Evolutionary conservation across 2,329 filamentous ascomycete species (phyloP), one percentile per base, ranked within the genome.

Genomic region (Fusarium sp.): DNA sequence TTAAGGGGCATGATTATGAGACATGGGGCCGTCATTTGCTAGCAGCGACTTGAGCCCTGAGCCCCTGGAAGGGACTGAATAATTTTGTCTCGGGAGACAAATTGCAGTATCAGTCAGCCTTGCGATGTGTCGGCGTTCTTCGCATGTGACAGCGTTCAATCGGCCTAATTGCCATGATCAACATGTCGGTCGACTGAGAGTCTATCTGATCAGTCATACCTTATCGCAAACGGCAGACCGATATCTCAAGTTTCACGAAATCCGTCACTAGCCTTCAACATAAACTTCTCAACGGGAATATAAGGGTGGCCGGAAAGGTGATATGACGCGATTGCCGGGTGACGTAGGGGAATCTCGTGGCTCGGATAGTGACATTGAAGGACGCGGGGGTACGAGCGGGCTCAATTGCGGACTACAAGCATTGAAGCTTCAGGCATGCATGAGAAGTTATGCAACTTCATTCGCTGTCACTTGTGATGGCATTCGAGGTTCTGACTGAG

Each of bases 1-100:
- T 73, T 52, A 73, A 75, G 54, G 73, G 63, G 59, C 57, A 56
- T 71, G 58, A 54, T 66, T 73, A 51, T 75, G 72, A 74, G 73
- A 75, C 73, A 76, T 75, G 73, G 73, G 73, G 70, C 57, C 42
- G 70, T 22, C 61, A 54, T 57, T 63, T 62, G 45, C 55, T 74
- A 63, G 53, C 55, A 59, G 30, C 44, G 24, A 38, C 64, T 63
- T 58, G 53, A 51, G 66, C 54, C 49, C 46, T 47, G 53, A 64
- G 60, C 49, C 68, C 66, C 55, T 66, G 62, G 50, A 61, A 44
- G 32, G 15, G 50, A 71, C 42, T 54, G 56, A 70, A 54, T 54
- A 42, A 44, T 49, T 63, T 44, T 71, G 64, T 70, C 68, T 72
- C 68, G 65, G 68, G 49, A 70, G 43, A 42, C 18, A 43, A 55